Evolutionary conservation across 495 filamentous ascomycete genomes (phyloP).

Genomic region (Daldinia grandis): DNA sequence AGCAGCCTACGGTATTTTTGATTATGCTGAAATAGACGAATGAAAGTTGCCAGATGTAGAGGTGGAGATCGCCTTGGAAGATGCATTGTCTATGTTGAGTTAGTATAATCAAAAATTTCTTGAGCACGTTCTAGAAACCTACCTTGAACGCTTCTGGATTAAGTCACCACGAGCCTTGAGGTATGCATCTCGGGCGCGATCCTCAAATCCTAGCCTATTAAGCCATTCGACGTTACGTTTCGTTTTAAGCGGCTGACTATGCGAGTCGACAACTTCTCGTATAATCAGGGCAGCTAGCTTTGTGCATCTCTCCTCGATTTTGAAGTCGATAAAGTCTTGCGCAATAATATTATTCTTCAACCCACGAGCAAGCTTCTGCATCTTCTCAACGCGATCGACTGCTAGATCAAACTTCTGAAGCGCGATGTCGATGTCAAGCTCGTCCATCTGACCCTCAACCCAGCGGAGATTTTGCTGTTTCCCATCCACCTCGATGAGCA

Average conservation of each 20-base stretch:
- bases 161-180: conserved; percentile 77
- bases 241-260: conserved; percentile 75
- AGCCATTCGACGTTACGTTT: conserved; percentile 81
- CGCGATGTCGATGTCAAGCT: conserved; percentile 94
- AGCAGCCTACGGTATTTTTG: conserved; percentile 86
- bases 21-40: conserved; percentile 96
- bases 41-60: conserved; percentile 95
- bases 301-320: conserved; percentile 84
- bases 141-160: conserved; percentile 84
- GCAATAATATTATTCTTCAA: conserved; percentile 85
- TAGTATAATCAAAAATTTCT: conserved; percentile 35
- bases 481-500: conserved; percentile 94
- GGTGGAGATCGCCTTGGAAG: conserved; percentile 89
- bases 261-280: conserved; percentile 74
- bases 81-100: conserved; percentile 75
- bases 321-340: conserved; percentile 86
- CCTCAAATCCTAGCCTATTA: conserved; percentile 84
- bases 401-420: conserved; percentile 89
- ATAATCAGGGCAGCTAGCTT: conserved; percentile 79
- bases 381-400: conserved; percentile 80
- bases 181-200: conserved; percentile 86
- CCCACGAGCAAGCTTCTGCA: conserved; percentile 77
- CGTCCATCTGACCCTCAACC: conserved; percentile 95
- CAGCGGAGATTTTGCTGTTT: conserved; percentile 94
- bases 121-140: conserved; percentile 40